Base-by-base conservation (phyloP, 352 stramenopile genomes). In the Globisporangium splendens region DNA sequence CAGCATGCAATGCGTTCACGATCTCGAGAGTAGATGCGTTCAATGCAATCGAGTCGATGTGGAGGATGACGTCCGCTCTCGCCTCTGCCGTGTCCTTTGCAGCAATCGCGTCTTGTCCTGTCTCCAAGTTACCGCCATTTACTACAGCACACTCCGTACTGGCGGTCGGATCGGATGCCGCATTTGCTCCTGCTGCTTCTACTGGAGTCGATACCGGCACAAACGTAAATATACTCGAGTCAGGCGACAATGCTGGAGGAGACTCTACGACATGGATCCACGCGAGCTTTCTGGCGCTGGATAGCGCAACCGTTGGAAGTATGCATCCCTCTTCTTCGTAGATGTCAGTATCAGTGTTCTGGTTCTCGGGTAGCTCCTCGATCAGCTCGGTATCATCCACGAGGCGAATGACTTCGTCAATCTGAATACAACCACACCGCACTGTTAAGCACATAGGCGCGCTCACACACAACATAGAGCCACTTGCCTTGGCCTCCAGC, bases 141-240 rank as follows among this genome's bases (percentile, higher is more conserved):
- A 11, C 28, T 35, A 35, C 5, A 11, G 28, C 8, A 35, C 10
- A 8, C 5, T 35, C 7, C 5, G 28, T 8, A 8, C 10, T 35
- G 28, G 28, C 28, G 0, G 28, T 35, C 13, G 5, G 3, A 44
- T 44, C 39, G 39, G 39, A n/a, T 24, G 22, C 8, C 22, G 22
- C 43, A 20, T 51, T 5, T n/a, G 17, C 35, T 14, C 18, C 31
- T 14, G 31, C 28, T 46, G 49, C 18, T 46, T 28, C 7, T 3
- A 20, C 35, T 14, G 18, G 11, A 35, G 20, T 48, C 35, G 47
- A 42, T 2, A 46, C 17, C 31, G 66, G 50, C 14, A 69, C 42
- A 41, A 88, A 88, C 10, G 75, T 53, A 48, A 89, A 86, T 42
- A 89, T 88, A 44, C 65, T 86, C 35, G 73, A 68, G 13, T 69